These are phyloP conservation scores for Trypanosoma platydactyli DNA, from an alignment of 208 protist genomes.

Conservation along the genomic window DNA sequence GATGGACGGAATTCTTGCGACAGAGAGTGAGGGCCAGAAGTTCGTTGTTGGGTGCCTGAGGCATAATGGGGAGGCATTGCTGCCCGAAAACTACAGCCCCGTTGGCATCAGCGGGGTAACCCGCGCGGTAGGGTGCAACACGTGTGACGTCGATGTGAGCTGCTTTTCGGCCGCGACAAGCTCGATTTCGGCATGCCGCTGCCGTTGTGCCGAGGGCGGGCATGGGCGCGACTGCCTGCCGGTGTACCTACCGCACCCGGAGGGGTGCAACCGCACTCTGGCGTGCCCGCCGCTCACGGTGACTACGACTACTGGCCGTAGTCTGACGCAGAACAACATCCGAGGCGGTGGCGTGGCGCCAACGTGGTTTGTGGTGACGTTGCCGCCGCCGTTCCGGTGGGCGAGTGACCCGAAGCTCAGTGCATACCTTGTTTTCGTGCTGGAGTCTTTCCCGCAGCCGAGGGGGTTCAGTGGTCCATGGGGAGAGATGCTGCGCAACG, in stretches of 20 bases:
- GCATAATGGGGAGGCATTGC: constrained; percentile 6
- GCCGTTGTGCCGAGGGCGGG: constrained; percentile 2
- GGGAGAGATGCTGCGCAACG: constrained; percentile 19
- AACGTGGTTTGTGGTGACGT: not conserved
- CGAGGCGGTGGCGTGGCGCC: not conserved
- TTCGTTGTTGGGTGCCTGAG: constrained; percentile 19
- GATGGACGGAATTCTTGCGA: constrained; percentile 10
- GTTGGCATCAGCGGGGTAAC: constrained; percentile 8
- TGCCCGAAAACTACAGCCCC: not conserved
- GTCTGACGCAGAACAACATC: not conserved
- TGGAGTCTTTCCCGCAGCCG: constrained; percentile 1
- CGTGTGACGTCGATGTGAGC: constrained; percentile 7
- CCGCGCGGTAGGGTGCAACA: constrained; percentile 1
- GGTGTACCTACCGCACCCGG: constrained; percentile 10
- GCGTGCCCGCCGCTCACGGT: constrained; percentile 1
- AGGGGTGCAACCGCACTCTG: constrained; percentile 1
- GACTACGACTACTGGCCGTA: not conserved
- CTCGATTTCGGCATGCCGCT: constrained; percentile 6
- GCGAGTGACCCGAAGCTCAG: not conserved
- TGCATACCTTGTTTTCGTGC: not conserved
- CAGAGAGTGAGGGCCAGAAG: not conserved
- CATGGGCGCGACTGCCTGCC: constrained; percentile 14
- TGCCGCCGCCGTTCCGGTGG: constrained; percentile 16
- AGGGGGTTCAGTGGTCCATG: constrained; percentile 13
- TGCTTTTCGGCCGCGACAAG: constrained; percentile 12